Percentiles rank a stretch among this genome's conserved stretches.
Conservation (phyloP, 2,329 filamentous ascomycete genomes). For the Sporothrix dimorphospora region DNA sequence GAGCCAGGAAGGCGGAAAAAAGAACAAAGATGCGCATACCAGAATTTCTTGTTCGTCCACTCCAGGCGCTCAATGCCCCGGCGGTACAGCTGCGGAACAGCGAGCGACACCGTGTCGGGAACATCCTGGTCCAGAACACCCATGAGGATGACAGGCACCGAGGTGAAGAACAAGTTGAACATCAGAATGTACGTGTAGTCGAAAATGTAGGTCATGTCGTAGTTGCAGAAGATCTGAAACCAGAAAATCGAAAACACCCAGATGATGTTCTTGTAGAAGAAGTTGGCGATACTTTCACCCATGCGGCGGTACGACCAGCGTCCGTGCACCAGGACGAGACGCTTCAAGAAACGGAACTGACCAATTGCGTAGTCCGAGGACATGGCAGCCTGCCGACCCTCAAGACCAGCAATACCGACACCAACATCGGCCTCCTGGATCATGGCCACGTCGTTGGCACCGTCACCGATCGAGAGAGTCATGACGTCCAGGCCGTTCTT, state of each 20-base stretch:
- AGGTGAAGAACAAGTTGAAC: constrained; percentile 97
- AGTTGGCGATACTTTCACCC: constrained; percentile 93
- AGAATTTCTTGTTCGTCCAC: constrained; percentile 96
- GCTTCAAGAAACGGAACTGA: constrained; percentile 86
- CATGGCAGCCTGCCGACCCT: constrained; percentile 92
- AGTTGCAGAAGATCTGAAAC: constrained; percentile 95
- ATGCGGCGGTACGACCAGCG: constrained; percentile 95
- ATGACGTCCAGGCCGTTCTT: constrained; percentile 95
- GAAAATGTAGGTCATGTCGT: constrained; percentile 95
- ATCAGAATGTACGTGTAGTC: constrained; percentile 97
- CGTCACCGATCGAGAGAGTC: constrained; percentile 90
- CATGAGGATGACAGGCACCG: constrained; percentile 90
- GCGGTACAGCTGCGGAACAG: constrained; percentile 92
- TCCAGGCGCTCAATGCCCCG: constrained; percentile 94
- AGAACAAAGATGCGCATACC: constrained; percentile 61
- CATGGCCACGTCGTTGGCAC: constrained; percentile 96
- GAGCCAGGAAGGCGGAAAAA: neutral
- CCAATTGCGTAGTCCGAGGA: constrained; percentile 95
- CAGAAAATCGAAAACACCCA: constrained; percentile 98
- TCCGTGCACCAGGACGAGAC: constrained; percentile 86
- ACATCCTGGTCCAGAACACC: constrained; percentile 97
- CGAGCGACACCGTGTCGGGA: constrained; percentile 87
- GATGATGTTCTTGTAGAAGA: constrained; percentile 99
- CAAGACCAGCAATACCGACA: constrained; percentile 90
- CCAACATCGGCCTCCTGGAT: constrained; percentile 97